These are phyloP conservation scores for Euphorbia schlechtendalii DNA, from an alignment of 441 rosid genomes.

Conservation along the genomic window DNA sequence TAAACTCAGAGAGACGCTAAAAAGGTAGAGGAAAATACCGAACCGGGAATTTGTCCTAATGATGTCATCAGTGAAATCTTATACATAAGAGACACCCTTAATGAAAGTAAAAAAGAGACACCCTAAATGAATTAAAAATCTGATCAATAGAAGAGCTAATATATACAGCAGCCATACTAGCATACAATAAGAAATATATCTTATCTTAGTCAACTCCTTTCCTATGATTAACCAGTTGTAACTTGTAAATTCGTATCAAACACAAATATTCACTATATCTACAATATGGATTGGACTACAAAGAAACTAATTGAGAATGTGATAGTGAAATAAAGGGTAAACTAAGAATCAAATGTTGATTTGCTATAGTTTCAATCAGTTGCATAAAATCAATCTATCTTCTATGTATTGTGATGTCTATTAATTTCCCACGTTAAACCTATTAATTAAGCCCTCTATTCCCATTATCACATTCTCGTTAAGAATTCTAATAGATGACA, in stretches of 20 bases:
- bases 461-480: not conserved
- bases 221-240: not conserved
- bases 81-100: too few relatives aligned
- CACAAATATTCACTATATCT: too few relatives aligned
- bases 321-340: too few relatives aligned
- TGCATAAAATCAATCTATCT: not conserved
- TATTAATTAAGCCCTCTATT: not conserved
- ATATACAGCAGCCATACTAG: not conserved
- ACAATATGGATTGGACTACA: not conserved
- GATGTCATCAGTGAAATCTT: too few relatives aligned
- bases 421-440: not conserved
- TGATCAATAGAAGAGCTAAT: not conserved
- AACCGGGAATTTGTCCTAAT: too few relatives aligned
- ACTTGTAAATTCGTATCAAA: not conserved
- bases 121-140: not conserved
- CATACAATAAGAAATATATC: not conserved
- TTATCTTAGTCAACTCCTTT: not conserved
- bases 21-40: not conserved
- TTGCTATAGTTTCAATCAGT: not conserved
- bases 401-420: not conserved
- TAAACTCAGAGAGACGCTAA: too few relatives aligned
- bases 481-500: not conserved
- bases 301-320: too few relatives aligned
- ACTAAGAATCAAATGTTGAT: too few relatives aligned
- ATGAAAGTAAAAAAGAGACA: not conserved